Evolutionary conservation across 1,284 basidiomycete species (phyloP), one percentile per base, ranked within the genome.

Genomic region (Ceratobasidium sp.): DNA sequence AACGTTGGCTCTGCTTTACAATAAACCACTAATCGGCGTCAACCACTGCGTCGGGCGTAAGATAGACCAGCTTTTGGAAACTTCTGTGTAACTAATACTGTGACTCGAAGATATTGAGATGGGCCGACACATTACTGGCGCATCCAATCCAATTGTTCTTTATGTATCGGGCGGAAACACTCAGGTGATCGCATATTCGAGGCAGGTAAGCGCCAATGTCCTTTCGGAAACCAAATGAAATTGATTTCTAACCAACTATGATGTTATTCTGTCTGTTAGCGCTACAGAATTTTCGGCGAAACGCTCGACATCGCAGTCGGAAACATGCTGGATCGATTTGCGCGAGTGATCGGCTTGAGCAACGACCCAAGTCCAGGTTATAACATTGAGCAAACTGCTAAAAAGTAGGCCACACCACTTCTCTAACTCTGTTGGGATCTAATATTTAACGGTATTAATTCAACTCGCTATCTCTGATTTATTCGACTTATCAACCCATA

Each of bases 131-230:
- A 95, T 99, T 77, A 99, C 98, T 0, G 92, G 92, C 43, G 96
- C 98, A 1, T 89, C 90, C 73, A 98, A 98, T 78, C 98, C 98
- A 0, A 92, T 99, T 77, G 96, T 99, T 1, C 89, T 99, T 41
- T 99, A 99, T 80, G 98, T 99, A 13, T 98, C 96, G 0, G 98
- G 98, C 16, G 98, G 98, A 11, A 99, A 99, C 82, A 99, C 98
- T 0, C 98, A 99, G 82, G 96, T 99, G 41, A 98, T 99, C 76
- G 98, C 98, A 0, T 99, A 99, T 81, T 98, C 95, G 21, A 92
- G 95, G 77, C 95, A 98, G 50, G 66, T 43, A 69, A 69, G 35
- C 41, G 41, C 41, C n/a, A 7, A 11, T 7, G 41, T 13, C 5
- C 47, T 11, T 3, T 44, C 58, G 23, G 14, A n/a, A n/a, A n/a